Base-by-base conservation (phyloP, 345 rosid genomes). In the Murraya paniculata region DNA sequence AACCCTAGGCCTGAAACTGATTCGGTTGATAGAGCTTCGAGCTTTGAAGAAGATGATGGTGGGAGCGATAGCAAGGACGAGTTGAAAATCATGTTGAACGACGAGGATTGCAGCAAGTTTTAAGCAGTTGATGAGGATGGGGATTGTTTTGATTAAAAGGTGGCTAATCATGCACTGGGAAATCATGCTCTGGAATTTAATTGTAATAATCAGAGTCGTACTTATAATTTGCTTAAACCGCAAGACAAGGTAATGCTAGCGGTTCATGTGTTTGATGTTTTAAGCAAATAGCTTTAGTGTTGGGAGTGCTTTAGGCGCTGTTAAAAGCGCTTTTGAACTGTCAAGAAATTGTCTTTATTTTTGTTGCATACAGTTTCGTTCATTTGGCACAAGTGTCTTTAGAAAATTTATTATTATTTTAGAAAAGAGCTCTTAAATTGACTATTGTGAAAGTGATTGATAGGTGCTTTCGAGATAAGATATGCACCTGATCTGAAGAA, bases 31-130 rank as follows among this genome's bases (percentile, higher is more conserved):
- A 50, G 55, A 56, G 78, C 28, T 24, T 59, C 58, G 33, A 50
- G 27, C 39, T 64, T 67, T 61, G 88, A 78, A 36, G 39, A 36
- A 36, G 39, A 41, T 41, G 78, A 61, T 7, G 82, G 76, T 11
- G 84, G 38, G 64, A 89, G 89, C 72, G 93, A 90, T 22, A 87
- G 92, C 64, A 93, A 91, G 11, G 94, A 87, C 75, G 94, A 91
- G 77, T 81, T 93, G 78, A 88, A 88, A 66, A 93, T 91, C 22
- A 88, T 93, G 24, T 73, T 90, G 80, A 87, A 90, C 64, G 92
- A 93, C 28, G 96, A 86, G 57, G 91, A 86, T 77, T 82, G 87
- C 31, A 36, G 81, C 33, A 59, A 45, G 41, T 28, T 82, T 38
- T 64, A 72, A 9, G 82, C 27, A n/a, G 41, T 73, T 57, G 38